Percentiles rank a stretch among this genome's conserved stretches.
Evolutionary conservation across 2,329 filamentous ascomycete species (phyloP).

Genomic region (Colletotrichum echinochloae): DNA sequence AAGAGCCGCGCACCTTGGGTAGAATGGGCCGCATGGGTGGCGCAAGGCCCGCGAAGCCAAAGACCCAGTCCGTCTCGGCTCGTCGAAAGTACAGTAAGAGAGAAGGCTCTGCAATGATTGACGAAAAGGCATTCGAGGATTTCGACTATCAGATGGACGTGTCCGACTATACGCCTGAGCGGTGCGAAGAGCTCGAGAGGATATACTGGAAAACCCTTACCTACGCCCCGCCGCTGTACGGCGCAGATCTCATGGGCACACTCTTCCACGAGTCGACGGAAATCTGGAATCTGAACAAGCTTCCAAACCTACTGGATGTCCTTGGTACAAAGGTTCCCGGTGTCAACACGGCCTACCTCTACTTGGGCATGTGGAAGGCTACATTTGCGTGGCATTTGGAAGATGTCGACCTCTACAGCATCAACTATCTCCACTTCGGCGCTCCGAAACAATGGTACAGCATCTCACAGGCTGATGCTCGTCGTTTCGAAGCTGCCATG

Average conservation of each 20-base stretch:
- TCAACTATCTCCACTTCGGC: constrained; percentile 99
- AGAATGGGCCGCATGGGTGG: constrained; percentile 62
- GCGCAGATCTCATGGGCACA: constrained; percentile 95
- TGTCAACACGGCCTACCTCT: constrained; percentile 97
- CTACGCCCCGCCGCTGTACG: constrained; percentile 94
- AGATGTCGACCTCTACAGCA: constrained; percentile 98
- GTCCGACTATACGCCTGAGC: constrained; percentile 88
- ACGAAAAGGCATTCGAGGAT: constrained; percentile 89
- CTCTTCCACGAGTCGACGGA: constrained; percentile 89
- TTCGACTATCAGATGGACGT: constrained; percentile 93
- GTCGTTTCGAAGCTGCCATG: constrained; percentile 95
- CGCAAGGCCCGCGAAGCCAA: constrained; percentile 63
- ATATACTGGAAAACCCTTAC: constrained; percentile 98
- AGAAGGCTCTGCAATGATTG: constrained; percentile 81
- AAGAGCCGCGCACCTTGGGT: constrained; percentile 51
- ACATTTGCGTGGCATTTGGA: constrained; percentile 99
- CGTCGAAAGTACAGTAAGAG: constrained; percentile 87
- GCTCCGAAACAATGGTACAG: constrained; percentile 99
- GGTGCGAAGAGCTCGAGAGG: constrained; percentile 93
- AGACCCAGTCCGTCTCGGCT: constrained; percentile 83
- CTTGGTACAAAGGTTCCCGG: constrained; percentile 95
- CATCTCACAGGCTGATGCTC: constrained; percentile 94
- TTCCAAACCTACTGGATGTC: constrained; percentile 93
- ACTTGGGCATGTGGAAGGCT: constrained; percentile 99
- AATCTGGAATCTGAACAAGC: constrained; percentile 93